Percentiles rank a stretch among this genome's conserved stretches.
phyloP scores from a whole-genome alignment of 2,329 filamentous ascomycete species.

The Fusarium mexicanum region DNA sequence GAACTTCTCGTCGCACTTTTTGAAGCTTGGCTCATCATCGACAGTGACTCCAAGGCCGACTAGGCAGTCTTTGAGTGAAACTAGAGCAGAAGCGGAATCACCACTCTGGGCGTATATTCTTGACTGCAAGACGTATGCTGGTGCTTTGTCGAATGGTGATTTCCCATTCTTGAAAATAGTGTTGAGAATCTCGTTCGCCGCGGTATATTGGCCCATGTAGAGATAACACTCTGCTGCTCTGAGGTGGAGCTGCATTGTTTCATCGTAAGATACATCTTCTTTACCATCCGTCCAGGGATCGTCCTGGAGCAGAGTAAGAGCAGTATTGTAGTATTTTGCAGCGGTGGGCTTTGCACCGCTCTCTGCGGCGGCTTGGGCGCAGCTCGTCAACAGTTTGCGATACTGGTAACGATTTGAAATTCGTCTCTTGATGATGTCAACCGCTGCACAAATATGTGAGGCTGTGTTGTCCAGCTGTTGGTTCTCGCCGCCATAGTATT shows the following conservation, averaged over 20 bases:
- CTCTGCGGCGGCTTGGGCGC: conserved; percentile 80
- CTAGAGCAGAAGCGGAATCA: conserved; percentile 74
- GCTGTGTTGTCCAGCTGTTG: conserved; percentile 77
- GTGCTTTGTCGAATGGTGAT: conserved; percentile 80
- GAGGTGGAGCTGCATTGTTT: conserved; percentile 83
- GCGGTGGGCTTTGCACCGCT: conserved; percentile 85
- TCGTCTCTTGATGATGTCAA: conserved; percentile 76
- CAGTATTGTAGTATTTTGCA: conserved; percentile 81
- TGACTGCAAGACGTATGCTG: conserved; percentile 84
- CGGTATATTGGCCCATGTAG: conserved; percentile 76
- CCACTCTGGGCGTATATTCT: conserved; percentile 80
- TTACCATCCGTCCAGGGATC: conserved; percentile 77
- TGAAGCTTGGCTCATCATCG: conserved; percentile 72
- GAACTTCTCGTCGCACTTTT: conserved; percentile 82
- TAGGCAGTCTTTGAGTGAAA: conserved; percentile 76
- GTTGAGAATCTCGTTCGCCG: conserved; percentile 74
- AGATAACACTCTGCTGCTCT: conserved; percentile 85
- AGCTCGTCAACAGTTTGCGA: conserved; percentile 79
- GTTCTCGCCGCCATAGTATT: conserved; percentile 71
- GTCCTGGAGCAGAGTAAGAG: conserved; percentile 80
- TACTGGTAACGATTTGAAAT: conserved; percentile 71
- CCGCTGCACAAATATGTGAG: conserved; percentile 81
- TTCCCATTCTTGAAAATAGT: conserved; percentile 76
- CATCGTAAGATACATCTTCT: conserved; percentile 83
- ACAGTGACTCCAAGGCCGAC: conserved; percentile 74